Conservation (phyloP, 2,329 filamentous ascomycete species). For the Calonectria leucothoes region DNA sequence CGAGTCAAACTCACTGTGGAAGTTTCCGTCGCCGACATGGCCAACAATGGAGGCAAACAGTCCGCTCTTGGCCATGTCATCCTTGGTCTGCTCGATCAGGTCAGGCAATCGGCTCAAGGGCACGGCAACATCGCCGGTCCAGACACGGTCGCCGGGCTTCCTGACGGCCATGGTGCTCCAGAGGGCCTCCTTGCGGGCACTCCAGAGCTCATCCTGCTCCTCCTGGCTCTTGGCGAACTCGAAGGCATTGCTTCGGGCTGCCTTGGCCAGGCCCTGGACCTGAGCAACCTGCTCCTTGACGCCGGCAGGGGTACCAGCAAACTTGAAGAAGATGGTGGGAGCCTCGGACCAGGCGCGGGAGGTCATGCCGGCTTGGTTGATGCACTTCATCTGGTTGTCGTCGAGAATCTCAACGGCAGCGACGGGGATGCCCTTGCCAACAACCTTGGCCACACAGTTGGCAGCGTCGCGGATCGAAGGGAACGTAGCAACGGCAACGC, state of each 20-base stretch:
- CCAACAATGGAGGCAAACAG: slow-evolving; percentile 69
- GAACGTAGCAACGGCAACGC: slow-evolving; percentile 79
- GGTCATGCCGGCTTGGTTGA: slow-evolving; percentile 75
- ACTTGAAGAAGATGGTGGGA: slow-evolving; percentile 88
- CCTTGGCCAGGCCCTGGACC: slow-evolving; percentile 72
- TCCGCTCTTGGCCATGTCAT: slow-evolving; percentile 55
- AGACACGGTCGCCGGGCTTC: slow-evolving; percentile 76
- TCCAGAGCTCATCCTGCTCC: slow-evolving; percentile 85
- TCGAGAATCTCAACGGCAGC: slow-evolving; percentile 95
- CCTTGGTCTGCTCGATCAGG: slow-evolving; percentile 79
- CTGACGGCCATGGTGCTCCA: slow-evolving; percentile 81
- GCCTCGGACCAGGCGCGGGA: slow-evolving; percentile 75
- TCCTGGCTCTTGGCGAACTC: slow-evolving; percentile 78
- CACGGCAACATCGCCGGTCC: slow-evolving; percentile 89
- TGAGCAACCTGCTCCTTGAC: slow-evolving; percentile 84
- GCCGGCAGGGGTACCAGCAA: slow-evolving; percentile 74
- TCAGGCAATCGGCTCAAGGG: slow-evolving; percentile 79
- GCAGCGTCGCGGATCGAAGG: slow-evolving; percentile 75
- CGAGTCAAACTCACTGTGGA: slow-evolving; percentile 65
- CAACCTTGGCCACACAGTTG: slow-evolving; percentile 82
- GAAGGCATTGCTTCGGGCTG: slow-evolving; percentile 74
- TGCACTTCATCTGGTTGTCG: slow-evolving; percentile 85
- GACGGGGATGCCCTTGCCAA: slow-evolving; percentile 83
- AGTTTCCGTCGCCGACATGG: slow-evolving; percentile 83
- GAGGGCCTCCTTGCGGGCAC: slow-evolving; percentile 83